Evolutionary conservation across 495 filamentous ascomycete genomes (phyloP).

Genomic region (Neurospora sp.): DNA sequence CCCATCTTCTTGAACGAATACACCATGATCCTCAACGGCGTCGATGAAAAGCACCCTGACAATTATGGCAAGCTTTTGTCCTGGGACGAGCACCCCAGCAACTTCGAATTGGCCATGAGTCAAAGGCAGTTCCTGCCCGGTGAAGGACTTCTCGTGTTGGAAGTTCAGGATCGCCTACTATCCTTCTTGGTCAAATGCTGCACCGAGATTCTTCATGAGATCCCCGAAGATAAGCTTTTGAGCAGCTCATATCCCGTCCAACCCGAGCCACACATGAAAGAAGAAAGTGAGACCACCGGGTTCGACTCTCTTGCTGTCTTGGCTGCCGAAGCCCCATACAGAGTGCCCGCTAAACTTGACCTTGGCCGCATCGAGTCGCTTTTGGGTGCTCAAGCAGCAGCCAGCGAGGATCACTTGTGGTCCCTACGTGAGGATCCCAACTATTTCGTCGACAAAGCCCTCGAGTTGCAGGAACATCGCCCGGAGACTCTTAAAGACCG

Average conservation of each 20-base stretch:
- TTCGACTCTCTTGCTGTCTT: conserved; percentile 15
- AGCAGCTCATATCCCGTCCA: conserved; percentile 8
- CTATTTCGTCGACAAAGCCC: conserved; percentile 34
- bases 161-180: conserved; percentile 34
- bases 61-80: conserved; percentile 37
- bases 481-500: conserved; percentile 25
- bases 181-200: conserved; percentile 31
- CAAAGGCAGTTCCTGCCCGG: conserved; percentile 21
- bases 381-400: conserved; percentile 23
- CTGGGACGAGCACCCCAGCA: conserved; percentile 23
- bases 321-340: conserved; percentile 38
- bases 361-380: conserved; percentile 29
- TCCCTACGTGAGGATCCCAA: conserved; percentile 44
- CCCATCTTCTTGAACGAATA: conserved; percentile 28
- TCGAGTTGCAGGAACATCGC: conserved; percentile 31
- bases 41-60: conserved; percentile 7
- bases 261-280: conserved; percentile 21
- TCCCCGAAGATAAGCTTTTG: background rate
- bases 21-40: conserved; percentile 33
- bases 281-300: conserved; percentile 7
- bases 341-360: conserved; percentile 29
- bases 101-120: conserved; percentile 1
- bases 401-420: conserved; percentile 42
- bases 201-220: conserved; percentile 31
- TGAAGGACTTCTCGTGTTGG: conserved; percentile 34